phyloP scores from a whole-genome alignment of 768 basidiomycete species.

The Peribolospora kevripleyi region DNA sequence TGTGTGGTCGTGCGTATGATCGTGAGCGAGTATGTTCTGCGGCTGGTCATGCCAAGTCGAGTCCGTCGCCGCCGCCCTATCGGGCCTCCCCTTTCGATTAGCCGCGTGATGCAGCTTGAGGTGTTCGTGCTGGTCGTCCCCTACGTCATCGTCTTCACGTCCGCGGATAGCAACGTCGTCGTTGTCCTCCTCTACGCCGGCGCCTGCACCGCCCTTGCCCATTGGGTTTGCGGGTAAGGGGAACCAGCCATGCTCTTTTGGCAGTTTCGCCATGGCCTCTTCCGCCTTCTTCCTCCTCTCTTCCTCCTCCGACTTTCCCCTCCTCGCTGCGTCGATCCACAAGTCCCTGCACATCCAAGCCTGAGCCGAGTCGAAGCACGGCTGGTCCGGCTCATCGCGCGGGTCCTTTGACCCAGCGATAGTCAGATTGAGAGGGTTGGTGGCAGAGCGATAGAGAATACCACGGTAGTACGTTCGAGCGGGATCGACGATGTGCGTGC shows the following conservation, averaged over 20 bases:
- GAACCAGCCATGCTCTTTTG: conserved; percentile 2
- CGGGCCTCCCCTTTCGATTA: conserved; percentile 5
- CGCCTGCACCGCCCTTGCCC: neutral
- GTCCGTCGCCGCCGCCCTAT: neutral
- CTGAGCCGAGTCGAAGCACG: conserved; percentile 85
- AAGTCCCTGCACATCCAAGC: conserved; percentile 96
- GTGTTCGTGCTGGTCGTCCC: conserved; percentile 3
- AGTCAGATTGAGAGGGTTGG: conserved; percentile 56
- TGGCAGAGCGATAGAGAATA: conserved; percentile 57
- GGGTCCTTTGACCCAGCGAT: conserved; percentile 29
- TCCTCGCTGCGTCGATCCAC: conserved; percentile 63
- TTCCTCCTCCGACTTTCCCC: neutral
- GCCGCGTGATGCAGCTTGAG: neutral
- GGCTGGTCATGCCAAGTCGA: neutral
- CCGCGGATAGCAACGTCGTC: too few relatives aligned
- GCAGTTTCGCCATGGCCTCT: conserved; percentile 11
- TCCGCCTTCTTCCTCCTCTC: conserved; percentile 2
- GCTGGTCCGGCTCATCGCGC: conserved; percentile 45
- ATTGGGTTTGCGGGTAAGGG: conserved; percentile 7
- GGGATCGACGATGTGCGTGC: conserved; percentile 90
- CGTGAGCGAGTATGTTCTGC: conserved; percentile 1
- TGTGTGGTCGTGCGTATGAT: neutral
- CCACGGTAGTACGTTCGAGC: conserved; percentile 85
- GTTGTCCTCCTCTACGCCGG: neutral
- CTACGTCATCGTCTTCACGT: conserved; percentile 3